A percentile compares a stretch with the other conserved stretches of the same genome.
Evolutionary conservation across 2,329 filamentous ascomycete species (phyloP).

Genomic region (Pseudocercospora macadamiae): DNA sequence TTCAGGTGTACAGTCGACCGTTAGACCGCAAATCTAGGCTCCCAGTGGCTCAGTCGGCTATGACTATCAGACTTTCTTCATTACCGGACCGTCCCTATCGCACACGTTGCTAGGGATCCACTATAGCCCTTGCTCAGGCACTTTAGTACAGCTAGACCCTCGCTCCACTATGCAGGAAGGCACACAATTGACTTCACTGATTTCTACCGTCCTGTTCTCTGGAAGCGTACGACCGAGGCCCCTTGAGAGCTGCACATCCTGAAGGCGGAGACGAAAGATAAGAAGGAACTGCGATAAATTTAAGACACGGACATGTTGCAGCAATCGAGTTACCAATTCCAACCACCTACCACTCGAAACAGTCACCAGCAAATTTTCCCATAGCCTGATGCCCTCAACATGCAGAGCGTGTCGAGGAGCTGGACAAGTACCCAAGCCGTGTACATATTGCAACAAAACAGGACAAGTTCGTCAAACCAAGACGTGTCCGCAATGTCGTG

Average conservation of each 20-base stretch:
- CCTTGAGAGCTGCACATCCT: neutral
- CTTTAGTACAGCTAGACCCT: slow-evolving; percentile 6
- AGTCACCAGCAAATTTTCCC: neutral
- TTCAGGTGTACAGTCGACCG: neutral
- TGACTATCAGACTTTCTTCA: neutral
- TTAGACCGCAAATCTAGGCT: neutral
- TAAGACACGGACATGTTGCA: neutral
- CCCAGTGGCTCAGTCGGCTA: neutral
- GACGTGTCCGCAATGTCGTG: slow-evolving; percentile 1
- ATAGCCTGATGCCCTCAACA: neutral
- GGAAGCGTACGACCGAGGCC: neutral
- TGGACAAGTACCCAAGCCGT: slow-evolving; percentile 1
- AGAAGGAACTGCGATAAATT: neutral
- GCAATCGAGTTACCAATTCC: neutral
- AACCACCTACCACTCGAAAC: neutral
- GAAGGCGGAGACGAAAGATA: neutral
- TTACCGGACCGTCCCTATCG: slow-evolving; percentile 3
- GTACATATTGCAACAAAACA: slow-evolving; percentile 4
- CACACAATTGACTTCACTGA: slow-evolving; percentile 1
- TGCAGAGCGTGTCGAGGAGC: slow-evolving; percentile 3
- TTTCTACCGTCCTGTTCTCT: slow-evolving; percentile 1
- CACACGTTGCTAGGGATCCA: slow-evolving; percentile 4
- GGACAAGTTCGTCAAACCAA: slow-evolving; percentile 4
- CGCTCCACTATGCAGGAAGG: slow-evolving; percentile 3
- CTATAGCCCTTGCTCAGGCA: neutral